Evolutionary conservation across 305 asterid species (phyloP), one percentile per base, ranked within the genome.

Genomic region (Rubia balearica): DNA sequence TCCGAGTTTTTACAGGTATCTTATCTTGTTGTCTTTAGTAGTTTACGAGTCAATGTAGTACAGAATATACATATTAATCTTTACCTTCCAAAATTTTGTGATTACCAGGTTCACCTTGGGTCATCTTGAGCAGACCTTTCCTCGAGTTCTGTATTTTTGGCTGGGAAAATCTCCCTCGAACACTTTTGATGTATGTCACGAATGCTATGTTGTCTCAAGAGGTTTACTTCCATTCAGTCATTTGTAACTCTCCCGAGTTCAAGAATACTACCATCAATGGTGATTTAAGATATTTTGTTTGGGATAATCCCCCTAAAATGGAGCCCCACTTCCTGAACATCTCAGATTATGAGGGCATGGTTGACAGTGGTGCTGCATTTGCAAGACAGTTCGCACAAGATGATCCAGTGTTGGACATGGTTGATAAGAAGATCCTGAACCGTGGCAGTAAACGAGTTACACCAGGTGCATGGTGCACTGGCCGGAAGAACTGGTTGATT

Each of bases 271-370:
- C 96, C 0, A 83, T 91, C 45, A 94, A 94, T 74, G 85, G 88
- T 5, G 95, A 94, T 83, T 71, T 94, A 83, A 85, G 98, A 79
- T 94, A 89, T 72, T 71, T 94, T 65, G 90, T 85, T 11, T 94
- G 99, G 99, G 99, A 94, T 46, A 82, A 88, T 73, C 99, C 99
- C 30, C 99, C 99, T 8, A 88, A 90, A 81, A 91, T 91, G 98
- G 96, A 91, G 72, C 96, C 99, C 33, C 95, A 74, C 64, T 75
- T 80, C 83, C 93, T 94, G 10, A 78, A 78, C 75, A 61, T 78
- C 55, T 75, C 95, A 3, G 85, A 94, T 76, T 91, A 85, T 33
- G 83, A 79, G 14, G 79, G 71, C 55, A 94, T 94, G 92, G 83
- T 75, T 1, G 76, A 77, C 62, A 94, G 98, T 19, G 98, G 98